Evolutionary conservation across 306 rosid genomes (phyloP), one percentile per base, ranked within the genome.

Genomic region (Bauhinia variegata): DNA sequence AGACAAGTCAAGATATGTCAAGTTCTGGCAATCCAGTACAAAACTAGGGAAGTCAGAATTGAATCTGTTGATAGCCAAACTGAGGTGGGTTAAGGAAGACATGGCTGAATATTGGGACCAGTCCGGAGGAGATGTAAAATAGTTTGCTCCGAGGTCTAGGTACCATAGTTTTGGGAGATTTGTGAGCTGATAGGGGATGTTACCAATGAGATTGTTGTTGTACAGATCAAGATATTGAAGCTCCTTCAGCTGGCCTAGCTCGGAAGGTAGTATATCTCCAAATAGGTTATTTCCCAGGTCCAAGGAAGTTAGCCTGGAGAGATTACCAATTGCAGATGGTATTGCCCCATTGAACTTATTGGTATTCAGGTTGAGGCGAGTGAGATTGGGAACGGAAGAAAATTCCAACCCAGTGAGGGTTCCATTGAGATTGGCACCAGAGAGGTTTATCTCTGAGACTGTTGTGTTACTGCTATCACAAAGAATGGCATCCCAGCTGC

Each of bases 1-100:
- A 23, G 96, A 85, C 72, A 90, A 63, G 38, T 90, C 91, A 11
- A 90, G 79, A 75, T 55, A 85, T 0, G 88, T 80, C 78, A 87
- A 53, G 72, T 83, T 83, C 16, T 59, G 34, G 43, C 91, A 90
- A 36, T 75, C 68, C 0, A 70, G 2, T 68, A 90, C 71, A 67
- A 87, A 87, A 14, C 75, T 78, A 9, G 95, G 91, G 59, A 90
- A 68, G 57, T 63, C 71, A 30, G 70, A 75, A 12, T 50, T 43
- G 1, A 87, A 12, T 0, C 0, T 0, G 75, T 83, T 89, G 6
- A 0, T 1, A 33, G 12, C 3, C 60, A 87, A 56, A 52, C 62
- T 66, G 39, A 89, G 85, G 68, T 43, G 41, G 8, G 78, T 82
- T 47, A 90, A 74, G 13, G 69, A 68, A 50, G 77, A 69, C 84